phyloP scores from a whole-genome alignment of 2,329 filamentous ascomycete species.

The Fusarium brachygibbosum region DNA sequence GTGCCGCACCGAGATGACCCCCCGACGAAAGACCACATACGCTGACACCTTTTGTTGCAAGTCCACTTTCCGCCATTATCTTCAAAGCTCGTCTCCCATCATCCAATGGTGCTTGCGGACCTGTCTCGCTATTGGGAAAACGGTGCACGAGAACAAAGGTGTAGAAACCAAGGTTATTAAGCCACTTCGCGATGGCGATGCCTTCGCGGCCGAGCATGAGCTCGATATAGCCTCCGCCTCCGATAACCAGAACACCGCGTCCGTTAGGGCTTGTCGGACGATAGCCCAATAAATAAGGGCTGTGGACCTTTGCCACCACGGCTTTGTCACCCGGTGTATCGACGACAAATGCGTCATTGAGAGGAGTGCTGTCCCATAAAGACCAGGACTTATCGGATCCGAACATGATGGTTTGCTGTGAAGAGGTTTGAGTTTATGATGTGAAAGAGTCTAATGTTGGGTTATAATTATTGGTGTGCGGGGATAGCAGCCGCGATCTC shows the following conservation, averaged over 20 bases:
- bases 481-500: conserved; percentile 23
- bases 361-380: conserved; percentile 18
- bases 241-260: conserved; percentile 36
- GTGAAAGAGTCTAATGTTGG: accelerated
- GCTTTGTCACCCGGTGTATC: conserved; percentile 22
- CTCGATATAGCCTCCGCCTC: conserved; percentile 41
- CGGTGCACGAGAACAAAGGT: conserved; percentile 46
- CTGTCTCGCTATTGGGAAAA: conserved; percentile 32
- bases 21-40: conserved; percentile 45
- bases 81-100: conserved; percentile 42
- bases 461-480: not conserved
- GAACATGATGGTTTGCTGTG: conserved; percentile 1
- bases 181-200: conserved; percentile 40
- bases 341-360: conserved; percentile 38
- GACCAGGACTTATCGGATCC: conserved; percentile 39
- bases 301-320: conserved; percentile 36
- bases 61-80: conserved; percentile 29
- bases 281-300: conserved; percentile 42
- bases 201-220: conserved; percentile 46
- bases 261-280: conserved; percentile 33
- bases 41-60: conserved; percentile 29
- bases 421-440: accelerated
- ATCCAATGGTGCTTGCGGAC: conserved; percentile 38
- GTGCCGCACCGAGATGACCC: conserved; percentile 41
- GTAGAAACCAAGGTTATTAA: conserved; percentile 42